Conservation (phyloP, 306 rosid genomes). For the Notholithocarpus densiflorus region DNA sequence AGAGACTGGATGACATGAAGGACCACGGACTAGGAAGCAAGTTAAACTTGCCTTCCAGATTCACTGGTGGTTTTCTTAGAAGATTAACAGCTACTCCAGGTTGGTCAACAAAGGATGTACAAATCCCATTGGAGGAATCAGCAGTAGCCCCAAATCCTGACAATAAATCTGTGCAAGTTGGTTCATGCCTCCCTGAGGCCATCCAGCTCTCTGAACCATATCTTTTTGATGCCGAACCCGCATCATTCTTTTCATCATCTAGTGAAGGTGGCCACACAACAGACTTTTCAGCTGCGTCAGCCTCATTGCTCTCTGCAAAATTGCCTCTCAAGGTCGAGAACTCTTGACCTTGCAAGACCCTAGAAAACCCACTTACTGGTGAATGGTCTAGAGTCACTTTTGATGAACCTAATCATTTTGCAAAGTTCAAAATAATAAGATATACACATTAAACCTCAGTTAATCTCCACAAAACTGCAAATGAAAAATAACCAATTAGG, state of each 20-base stretch:
- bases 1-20: conserved; percentile 47
- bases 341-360: conserved; percentile 99
- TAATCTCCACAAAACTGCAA: conserved; percentile 9
- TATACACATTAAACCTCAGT: neutral
- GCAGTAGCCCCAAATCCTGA: conserved; percentile 62
- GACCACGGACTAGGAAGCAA: conserved; percentile 49
- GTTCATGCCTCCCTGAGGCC: conserved; percentile 62
- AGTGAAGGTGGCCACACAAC: conserved; percentile 50
- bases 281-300: conserved; percentile 64
- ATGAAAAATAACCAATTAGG: neutral
- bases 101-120: conserved; percentile 41
- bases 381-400: conserved; percentile 65
- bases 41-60: conserved; percentile 63
- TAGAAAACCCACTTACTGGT: conserved; percentile 57
- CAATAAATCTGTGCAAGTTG: conserved; percentile 71
- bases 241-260: conserved; percentile 65
- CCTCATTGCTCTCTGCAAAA: conserved; percentile 51
- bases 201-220: conserved; percentile 62
- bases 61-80: conserved; percentile 43
- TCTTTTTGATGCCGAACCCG: conserved; percentile 61
- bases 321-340: conserved; percentile 71
- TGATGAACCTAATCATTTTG: conserved; percentile 40
- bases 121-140: conserved; percentile 37
- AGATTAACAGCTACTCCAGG: conserved; percentile 32
- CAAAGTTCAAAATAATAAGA: neutral